phyloP scores from a whole-genome alignment of 73 alveolate genomes.

The Symbiodinium pilosum region DNA sequence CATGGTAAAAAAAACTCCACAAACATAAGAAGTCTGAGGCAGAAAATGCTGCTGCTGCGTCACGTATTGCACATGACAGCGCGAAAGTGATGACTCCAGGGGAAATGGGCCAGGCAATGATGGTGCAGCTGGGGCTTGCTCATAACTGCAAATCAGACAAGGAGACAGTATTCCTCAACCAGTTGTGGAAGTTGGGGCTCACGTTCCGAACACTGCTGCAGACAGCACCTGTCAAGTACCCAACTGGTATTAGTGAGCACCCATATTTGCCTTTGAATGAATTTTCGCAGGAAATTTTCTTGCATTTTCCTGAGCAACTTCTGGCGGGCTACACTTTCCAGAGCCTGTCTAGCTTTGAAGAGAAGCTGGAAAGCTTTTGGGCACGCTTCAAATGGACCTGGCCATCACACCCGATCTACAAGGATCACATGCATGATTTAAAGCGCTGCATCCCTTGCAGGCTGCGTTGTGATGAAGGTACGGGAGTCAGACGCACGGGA shows the following conservation, averaged over 20 bases:
- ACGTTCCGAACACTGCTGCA: neutral
- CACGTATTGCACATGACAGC: neutral
- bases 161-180: neutral
- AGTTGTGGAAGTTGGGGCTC: neutral
- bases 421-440: neutral
- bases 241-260: neutral
- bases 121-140: neutral
- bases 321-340: neutral
- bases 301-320: neutral
- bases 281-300: neutral
- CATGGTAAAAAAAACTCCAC: no score
- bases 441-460: neutral
- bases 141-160: neutral
- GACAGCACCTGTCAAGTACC: neutral
- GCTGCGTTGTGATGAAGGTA: neutral
- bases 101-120: neutral
- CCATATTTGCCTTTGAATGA: neutral
- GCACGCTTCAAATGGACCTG: neutral
- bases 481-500: neutral
- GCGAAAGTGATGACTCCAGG: neutral
- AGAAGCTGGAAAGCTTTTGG: neutral
- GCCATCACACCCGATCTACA: neutral
- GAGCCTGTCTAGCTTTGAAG: neutral
- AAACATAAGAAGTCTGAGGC: no score
- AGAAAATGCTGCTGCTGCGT: no score